Conservation (phyloP, 2,329 filamentous ascomycete species). For the Nakataea oryzae region DNA sequence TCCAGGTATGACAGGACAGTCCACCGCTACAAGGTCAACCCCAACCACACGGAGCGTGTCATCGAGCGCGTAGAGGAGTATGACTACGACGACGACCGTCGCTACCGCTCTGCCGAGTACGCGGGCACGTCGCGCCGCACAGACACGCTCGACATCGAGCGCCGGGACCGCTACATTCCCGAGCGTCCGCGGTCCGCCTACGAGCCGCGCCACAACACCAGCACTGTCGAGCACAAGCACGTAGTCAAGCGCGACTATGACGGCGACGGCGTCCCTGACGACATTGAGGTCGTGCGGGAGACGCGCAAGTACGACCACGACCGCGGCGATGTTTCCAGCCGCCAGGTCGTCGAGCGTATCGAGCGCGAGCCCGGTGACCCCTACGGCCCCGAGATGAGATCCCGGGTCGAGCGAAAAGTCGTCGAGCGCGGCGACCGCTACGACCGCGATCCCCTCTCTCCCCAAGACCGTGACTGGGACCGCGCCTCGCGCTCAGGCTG, state of each 20-base stretch:
- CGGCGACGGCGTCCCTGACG: conserved; percentile 6
- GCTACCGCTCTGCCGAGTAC: conserved; percentile 29
- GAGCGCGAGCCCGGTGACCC: conserved; percentile 12
- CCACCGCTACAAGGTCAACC: conserved; percentile 40
- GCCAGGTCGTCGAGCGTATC: conserved; percentile 13
- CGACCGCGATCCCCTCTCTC: too few relatives aligned
- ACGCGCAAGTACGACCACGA: conserved; percentile 9
- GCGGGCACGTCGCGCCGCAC: conserved; percentile 17
- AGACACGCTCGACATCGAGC: conserved; percentile 31
- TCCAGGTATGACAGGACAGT: conserved; percentile 22
- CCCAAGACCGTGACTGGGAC: conserved; percentile 22
- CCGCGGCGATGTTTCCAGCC: conserved; percentile 13
- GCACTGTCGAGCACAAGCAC: conserved; percentile 17
- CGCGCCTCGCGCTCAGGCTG: conserved; percentile 19
- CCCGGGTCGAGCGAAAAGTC: conserved; percentile 16
- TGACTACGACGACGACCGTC: conserved; percentile 34
- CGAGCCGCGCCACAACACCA: conserved; percentile 21
- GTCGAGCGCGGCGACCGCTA: conserved; percentile 23
- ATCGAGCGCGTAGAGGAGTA: conserved; percentile 22
- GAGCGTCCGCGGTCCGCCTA: conserved; percentile 42
- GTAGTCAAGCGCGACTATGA: conserved; percentile 18
- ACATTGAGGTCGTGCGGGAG: conserved; percentile 9
- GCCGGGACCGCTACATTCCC: conserved; percentile 28
- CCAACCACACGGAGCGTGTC: conserved; percentile 27
- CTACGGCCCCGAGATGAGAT: conserved; percentile 9